Conservation (phyloP, 1,284 basidiomycete genomes). For the Agaricales sp. region DNA sequence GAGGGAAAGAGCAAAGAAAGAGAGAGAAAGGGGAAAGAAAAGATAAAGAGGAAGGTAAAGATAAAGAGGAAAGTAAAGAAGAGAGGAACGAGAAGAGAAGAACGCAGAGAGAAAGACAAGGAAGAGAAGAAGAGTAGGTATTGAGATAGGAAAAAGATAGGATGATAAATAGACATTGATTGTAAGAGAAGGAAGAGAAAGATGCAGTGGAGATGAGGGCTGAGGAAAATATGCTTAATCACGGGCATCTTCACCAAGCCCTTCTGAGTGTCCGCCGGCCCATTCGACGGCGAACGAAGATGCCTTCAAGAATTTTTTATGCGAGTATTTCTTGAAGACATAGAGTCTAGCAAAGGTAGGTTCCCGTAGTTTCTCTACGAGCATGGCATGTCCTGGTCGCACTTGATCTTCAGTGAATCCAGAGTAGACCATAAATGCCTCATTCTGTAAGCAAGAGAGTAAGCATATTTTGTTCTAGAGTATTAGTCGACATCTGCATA, state of each 20-base stretch:
- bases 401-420: conserved; percentile 89
- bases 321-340: conserved; percentile 94
- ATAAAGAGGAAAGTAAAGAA: background rate
- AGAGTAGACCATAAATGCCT: conserved; percentile 91
- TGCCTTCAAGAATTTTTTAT: conserved; percentile 94
- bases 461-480: too few relatives aligned
- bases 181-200: background rate
- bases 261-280: conserved; percentile 25
- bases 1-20: conserved; percentile 11
- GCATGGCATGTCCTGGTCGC: conserved; percentile 69
- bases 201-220: too few relatives aligned
- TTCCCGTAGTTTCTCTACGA: conserved; percentile 81
- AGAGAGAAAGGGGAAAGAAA: background rate
- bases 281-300: conserved; percentile 64
- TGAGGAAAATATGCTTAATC: too few relatives aligned
- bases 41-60: background rate
- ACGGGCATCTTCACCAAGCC: too few relatives aligned
- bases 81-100: background rate
- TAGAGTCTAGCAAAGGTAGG: conserved; percentile 77
- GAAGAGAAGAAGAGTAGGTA: background rate
- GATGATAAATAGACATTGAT: background rate
- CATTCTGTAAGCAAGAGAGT: conserved; percentile 58
- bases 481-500: conserved; percentile 33
- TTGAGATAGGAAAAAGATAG: background rate
- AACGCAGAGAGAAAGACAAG: background rate